Evolutionary conservation across 768 basidiomycete species (phyloP).

Genomic region (Mycena metata): DNA sequence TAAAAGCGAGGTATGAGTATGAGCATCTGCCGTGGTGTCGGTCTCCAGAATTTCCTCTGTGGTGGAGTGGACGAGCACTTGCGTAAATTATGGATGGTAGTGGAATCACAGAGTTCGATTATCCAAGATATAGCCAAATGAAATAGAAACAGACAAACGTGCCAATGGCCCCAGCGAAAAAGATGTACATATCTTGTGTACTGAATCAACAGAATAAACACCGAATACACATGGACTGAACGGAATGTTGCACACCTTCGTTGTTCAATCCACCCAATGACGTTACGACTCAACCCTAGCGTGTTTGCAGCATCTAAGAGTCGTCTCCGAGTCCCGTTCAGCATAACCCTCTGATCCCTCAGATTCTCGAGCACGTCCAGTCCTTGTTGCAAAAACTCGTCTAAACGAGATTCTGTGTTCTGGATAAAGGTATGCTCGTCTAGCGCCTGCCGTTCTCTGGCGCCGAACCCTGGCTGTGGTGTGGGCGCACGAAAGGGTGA

Average conservation of each 20-base stretch:
- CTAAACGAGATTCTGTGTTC: conserved; percentile 83
- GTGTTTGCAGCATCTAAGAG: conserved; percentile 94
- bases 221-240: neutral
- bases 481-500: conserved; percentile 83
- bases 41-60: neutral
- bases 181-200: conserved; percentile 96
- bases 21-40: neutral
- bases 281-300: conserved; percentile 91
- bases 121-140: conserved; percentile 92
- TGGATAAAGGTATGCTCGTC: conserved; percentile 92
- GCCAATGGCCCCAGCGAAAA: conserved; percentile 84
- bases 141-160: conserved; percentile 95
- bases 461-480: conserved; percentile 65
- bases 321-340: conserved; percentile 94
- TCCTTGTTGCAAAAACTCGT: conserved; percentile 94
- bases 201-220: conserved; percentile 54
- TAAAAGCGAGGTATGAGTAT: conserved; percentile 28
- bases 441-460: conserved; percentile 84
- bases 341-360: conserved; percentile 90
- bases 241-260: conserved; percentile 74
- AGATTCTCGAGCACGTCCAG: conserved; percentile 92
- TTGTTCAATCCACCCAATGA: conserved; percentile 97
- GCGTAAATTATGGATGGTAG: conserved; percentile 6
- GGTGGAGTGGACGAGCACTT: neutral
- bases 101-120: conserved; percentile 26